Percentiles rank a stretch among this genome's conserved stretches.
Conservation (phyloP, 1,284 basidiomycete species). For the Irpex sp. region DNA sequence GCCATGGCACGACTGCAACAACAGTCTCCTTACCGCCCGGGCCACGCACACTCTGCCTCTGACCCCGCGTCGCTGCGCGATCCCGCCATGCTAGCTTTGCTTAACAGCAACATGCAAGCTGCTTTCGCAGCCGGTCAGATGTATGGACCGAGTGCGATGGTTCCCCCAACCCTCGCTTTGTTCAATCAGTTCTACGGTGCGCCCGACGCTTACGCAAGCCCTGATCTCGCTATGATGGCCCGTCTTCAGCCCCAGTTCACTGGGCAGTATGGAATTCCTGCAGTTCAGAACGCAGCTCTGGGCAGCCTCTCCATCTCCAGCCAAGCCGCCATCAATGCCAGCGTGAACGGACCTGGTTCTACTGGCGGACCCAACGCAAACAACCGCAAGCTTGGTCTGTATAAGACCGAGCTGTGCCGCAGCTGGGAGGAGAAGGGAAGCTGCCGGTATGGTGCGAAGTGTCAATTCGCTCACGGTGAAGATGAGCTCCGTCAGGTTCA, state of each 20-base stretch:
- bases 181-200: slow-evolving; percentile 67
- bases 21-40: slow-evolving; percentile 66
- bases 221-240: slow-evolving; percentile 54
- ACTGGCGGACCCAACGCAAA: slow-evolving; percentile 72
- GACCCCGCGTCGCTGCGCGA: slow-evolving; percentile 73
- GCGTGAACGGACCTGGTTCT: not conserved
- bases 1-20: slow-evolving; percentile 73
- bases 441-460: slow-evolving; percentile 85
- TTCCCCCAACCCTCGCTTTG: slow-evolving; percentile 48
- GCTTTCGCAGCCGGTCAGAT: slow-evolving; percentile 40
- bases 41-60: slow-evolving; percentile 76
- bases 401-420: slow-evolving; percentile 90
- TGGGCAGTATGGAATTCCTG: slow-evolving; percentile 48
- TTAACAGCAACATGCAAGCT: slow-evolving; percentile 50
- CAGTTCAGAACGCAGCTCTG: slow-evolving; percentile 27
- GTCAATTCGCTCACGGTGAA: slow-evolving; percentile 89
- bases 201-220: slow-evolving; percentile 50
- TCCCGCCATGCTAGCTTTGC: slow-evolving; percentile 56
- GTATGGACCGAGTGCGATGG: slow-evolving; percentile 35
- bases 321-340: not conserved
- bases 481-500: slow-evolving; percentile 79
- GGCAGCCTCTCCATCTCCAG: slow-evolving; percentile 26
- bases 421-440: slow-evolving; percentile 92
- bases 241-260: slow-evolving; percentile 44
- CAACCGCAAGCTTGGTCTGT: slow-evolving; percentile 83